Conservation (phyloP, 1,284 basidiomycete species). For the Tranzscheliella williamsii region DNA sequence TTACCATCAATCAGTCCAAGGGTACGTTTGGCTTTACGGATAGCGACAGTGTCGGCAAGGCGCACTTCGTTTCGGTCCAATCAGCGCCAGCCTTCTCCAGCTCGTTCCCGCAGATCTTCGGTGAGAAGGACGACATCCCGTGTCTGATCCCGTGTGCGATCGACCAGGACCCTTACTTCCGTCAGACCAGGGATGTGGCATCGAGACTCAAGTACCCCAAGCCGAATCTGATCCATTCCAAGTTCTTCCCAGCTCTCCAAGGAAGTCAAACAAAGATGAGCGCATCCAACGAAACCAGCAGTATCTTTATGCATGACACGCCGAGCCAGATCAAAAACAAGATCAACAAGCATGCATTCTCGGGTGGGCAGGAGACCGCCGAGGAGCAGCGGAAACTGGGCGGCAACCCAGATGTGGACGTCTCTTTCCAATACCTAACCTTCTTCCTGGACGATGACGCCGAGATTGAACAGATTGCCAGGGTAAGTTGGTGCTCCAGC, state of each 20-base stretch:
- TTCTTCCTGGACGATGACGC: constrained; percentile 97
- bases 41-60: constrained; percentile 93
- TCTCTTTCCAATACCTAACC: constrained; percentile 91
- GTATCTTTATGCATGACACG: constrained; percentile 95
- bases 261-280: constrained; percentile 99
- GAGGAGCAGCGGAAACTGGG: constrained; percentile 88
- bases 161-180: constrained; percentile 92
- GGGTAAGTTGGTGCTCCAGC: constrained; percentile 71
- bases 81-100: constrained; percentile 96
- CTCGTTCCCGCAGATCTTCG: constrained; percentile 98
- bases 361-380: constrained; percentile 74
- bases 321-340: constrained; percentile 95
- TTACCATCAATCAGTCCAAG: constrained; percentile 90
- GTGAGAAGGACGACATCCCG: constrained; percentile 79
- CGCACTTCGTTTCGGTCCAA: constrained; percentile 97
- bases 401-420: constrained; percentile 93
- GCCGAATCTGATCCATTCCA: constrained; percentile 86
- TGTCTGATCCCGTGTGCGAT: constrained; percentile 97
- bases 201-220: constrained; percentile 93
- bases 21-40: constrained; percentile 93
- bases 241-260: constrained; percentile 98
- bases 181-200: constrained; percentile 92
- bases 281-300: constrained; percentile 84
- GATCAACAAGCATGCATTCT: constrained; percentile 73
- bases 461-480: constrained; percentile 75